Evolutionary conservation across 352 stramenopile species (phyloP), one percentile per base, ranked within the genome.

Genomic region (Pythium plurisporium): DNA sequence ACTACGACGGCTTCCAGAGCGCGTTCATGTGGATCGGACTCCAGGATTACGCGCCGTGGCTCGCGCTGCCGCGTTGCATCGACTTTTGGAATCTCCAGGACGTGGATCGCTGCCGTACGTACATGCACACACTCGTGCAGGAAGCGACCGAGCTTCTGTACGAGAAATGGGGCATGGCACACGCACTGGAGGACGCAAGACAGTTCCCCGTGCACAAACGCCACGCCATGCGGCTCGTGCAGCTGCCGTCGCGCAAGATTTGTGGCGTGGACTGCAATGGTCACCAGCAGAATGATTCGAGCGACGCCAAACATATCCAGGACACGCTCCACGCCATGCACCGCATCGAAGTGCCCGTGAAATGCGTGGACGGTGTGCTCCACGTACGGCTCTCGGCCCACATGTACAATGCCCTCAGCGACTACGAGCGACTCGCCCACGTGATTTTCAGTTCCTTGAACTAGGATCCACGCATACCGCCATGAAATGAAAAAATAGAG

Each of bases 1-100:
- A 87, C 43, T 91, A 89, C 20, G 82, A 96, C 56, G 75, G 84
- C 22, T 95, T 95, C 64, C 76, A 97, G 42, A 96, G 86, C 44
- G 77, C 85, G 30, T 98, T 97, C 65, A 78, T 97, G 63, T 98
- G 91, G 89, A 94, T 90, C 55, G 94, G 93, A 0, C 86, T 94
- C 47, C 79, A 96, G 51, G 93, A 98, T 62, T 97, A 98, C 68
- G 79, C 82, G 23, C 60, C 90, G 20, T 88, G 89, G 62, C 74
- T 98, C 5, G 67, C 85, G 31, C 41, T 98, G 26, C 90, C 93
- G 2, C 70, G 76, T 14, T 91, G 94, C 22, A 67, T 95, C 38
- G 83, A 86, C 27, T 95, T 84, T 65, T 98, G 94, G 94, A 57
- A 70, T 29, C 46, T 60, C 8, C 72, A 90, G 52, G 68, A 65